These are phyloP conservation scores for Lactarius trivialis DNA, from an alignment of 768 basidiomycete genomes.

Conservation along the genomic window DNA sequence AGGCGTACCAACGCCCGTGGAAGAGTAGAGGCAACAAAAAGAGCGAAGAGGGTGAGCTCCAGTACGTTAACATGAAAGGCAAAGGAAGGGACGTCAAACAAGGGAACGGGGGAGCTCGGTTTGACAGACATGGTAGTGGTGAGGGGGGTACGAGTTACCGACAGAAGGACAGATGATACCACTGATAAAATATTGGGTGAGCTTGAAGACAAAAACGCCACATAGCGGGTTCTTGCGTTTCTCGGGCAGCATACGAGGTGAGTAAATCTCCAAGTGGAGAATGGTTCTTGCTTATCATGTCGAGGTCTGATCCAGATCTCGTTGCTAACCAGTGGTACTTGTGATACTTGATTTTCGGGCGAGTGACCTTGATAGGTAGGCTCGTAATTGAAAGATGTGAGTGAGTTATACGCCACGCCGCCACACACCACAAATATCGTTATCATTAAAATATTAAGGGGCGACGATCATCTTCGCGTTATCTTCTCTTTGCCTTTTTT, in stretches of 20 bases:
- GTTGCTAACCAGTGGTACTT: neutral
- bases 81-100: neutral
- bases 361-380: neutral
- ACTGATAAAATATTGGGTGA: neutral
- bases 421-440: no score
- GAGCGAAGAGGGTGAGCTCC: constrained; percentile 10
- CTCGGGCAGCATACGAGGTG: neutral
- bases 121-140: constrained; percentile 1
- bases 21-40: constrained; percentile 18
- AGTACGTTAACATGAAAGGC: constrained; percentile 17
- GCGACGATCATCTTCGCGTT: no score
- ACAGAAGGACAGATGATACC: neutral
- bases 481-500: no score
- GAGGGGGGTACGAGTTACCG: neutral
- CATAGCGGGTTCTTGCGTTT: neutral
- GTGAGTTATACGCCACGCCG: neutral
- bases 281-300: neutral
- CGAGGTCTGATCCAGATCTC: neutral
- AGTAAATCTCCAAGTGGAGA: no score
- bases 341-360: neutral
- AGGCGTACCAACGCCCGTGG: constrained; percentile 18
- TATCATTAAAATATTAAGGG: no score
- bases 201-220: neutral
- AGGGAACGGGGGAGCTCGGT: neutral
- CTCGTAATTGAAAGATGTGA: neutral